Conservation (phyloP, 2,329 filamentous ascomycete genomes). For the Neobulgaria alba region DNA sequence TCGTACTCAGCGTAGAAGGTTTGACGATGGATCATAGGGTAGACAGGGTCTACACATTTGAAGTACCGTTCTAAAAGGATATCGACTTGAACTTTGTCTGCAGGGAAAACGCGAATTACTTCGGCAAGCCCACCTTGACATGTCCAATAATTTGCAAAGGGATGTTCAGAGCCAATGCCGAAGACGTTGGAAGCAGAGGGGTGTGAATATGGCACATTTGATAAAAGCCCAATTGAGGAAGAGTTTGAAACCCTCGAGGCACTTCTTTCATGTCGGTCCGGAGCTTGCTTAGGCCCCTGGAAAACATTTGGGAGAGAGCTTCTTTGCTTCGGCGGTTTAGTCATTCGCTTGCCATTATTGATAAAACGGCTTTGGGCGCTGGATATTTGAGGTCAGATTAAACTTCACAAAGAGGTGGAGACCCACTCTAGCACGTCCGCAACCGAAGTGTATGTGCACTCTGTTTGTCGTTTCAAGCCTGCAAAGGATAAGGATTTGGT, state of each 20-base stretch:
- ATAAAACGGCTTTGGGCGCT: constrained; percentile 51
- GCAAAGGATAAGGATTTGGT: constrained; percentile 19
- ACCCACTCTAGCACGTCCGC: constrained; percentile 69
- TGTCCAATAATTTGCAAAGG: constrained; percentile 80
- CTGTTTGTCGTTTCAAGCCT: constrained; percentile 69
- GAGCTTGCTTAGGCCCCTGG: constrained; percentile 17
- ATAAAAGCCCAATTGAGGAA: constrained; percentile 51
- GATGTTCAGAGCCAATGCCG: constrained; percentile 70
- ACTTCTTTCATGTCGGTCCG: constrained; percentile 17
- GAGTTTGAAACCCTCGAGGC: constrained; percentile 21
- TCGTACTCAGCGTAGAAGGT: constrained; percentile 73
- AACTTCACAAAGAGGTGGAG: not conserved
- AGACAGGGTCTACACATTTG: constrained; percentile 68
- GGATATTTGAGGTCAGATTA: not conserved
- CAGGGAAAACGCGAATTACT: constrained; percentile 65
- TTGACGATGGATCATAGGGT: constrained; percentile 69
- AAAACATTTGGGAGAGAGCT: constrained; percentile 14
- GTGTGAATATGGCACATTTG: constrained; percentile 63
- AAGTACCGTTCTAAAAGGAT: constrained; percentile 57
- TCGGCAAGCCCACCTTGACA: constrained; percentile 67
- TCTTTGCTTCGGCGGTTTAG: constrained; percentile 48
- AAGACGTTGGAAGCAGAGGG: constrained; percentile 69
- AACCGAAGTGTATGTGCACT: constrained; percentile 67
- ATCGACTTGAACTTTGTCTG: constrained; percentile 68
- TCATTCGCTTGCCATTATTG: constrained; percentile 46